Conservation (phyloP, 129 eudicot genomes). For the Glebionis coronaria region DNA sequence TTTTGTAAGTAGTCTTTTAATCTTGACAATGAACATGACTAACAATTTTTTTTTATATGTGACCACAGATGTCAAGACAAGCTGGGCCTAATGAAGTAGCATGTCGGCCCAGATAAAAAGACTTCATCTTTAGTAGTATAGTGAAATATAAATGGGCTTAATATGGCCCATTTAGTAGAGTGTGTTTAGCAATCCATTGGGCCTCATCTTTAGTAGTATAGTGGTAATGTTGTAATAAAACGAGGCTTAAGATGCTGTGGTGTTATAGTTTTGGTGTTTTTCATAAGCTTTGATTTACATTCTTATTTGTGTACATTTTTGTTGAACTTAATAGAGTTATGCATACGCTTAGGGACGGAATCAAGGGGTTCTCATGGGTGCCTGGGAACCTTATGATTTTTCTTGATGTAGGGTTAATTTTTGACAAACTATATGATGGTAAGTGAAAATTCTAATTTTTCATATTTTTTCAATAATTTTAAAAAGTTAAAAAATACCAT, state of each 20-base stretch:
- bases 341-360: too few species aligned
- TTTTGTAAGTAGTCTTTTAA: background rate
- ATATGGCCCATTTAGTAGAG: background rate
- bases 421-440: too few species aligned
- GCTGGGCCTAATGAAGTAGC: constrained; percentile 70
- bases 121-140: too few species aligned
- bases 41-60: background rate
- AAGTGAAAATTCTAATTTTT: too few species aligned
- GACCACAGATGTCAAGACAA: constrained; percentile 75
- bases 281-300: too few species aligned
- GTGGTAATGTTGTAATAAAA: constrained; percentile 25
- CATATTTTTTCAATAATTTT: too few species aligned
- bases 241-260: constrained; percentile 25
- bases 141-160: background rate
- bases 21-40: background rate
- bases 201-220: constrained; percentile 9
- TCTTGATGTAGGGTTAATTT: too few species aligned
- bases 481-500: too few species aligned
- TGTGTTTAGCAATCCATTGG: constrained; percentile 21
- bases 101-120: constrained; percentile 49
- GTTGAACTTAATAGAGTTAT: too few species aligned
- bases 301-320: too few species aligned
- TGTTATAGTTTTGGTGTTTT: constrained; percentile 10
- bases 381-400: too few species aligned
- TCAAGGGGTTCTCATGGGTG: too few species aligned